A percentile compares a stretch with the other conserved stretches of the same genome.
Conservation (phyloP, 495 filamentous ascomycete genomes). For the Penicillium argentinense region DNA sequence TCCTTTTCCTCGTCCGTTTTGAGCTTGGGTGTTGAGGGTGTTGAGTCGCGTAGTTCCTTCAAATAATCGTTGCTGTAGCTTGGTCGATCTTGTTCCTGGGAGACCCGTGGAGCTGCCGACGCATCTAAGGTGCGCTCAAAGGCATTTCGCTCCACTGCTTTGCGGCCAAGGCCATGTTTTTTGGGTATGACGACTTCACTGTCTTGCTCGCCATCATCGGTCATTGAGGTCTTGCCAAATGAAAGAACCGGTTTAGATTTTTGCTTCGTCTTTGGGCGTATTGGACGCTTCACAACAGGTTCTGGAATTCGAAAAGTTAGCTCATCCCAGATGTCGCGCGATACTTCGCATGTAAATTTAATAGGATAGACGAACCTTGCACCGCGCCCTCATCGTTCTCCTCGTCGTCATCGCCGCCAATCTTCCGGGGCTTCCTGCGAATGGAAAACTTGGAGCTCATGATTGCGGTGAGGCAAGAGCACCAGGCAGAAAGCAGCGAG, state of each 20-base stretch:
- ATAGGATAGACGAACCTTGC: conserved; percentile 21
- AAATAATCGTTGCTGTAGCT: conserved; percentile 86
- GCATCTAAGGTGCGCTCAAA: conserved; percentile 50
- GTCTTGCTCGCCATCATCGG: conserved; percentile 52
- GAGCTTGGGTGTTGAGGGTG: conserved; percentile 72
- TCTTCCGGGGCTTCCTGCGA: conserved; percentile 72
- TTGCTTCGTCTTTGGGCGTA: conserved; percentile 57
- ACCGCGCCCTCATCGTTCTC: conserved; percentile 45
- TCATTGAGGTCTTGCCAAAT: conserved; percentile 64
- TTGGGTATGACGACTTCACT: conserved; percentile 65
- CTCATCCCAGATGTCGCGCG: neutral
- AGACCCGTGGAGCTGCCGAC: conserved; percentile 48
- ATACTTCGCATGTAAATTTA: neutral
- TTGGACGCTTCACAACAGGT: conserved; percentile 43
- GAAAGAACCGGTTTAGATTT: conserved; percentile 69
- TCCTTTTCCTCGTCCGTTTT: conserved; percentile 51
- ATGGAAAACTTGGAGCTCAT: conserved; percentile 68
- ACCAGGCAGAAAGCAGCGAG: neutral
- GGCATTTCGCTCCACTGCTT: conserved; percentile 71
- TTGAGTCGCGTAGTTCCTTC: conserved; percentile 78
- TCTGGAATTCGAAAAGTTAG: conserved; percentile 24
- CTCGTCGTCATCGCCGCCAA: conserved; percentile 67
- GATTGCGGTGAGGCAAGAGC: conserved; percentile 8
- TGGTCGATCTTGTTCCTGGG: conserved; percentile 67
- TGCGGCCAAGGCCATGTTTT: conserved; percentile 66